phyloP scores from a whole-genome alignment of 805 yeast genomes.

The Ogataea naganishii region DNA sequence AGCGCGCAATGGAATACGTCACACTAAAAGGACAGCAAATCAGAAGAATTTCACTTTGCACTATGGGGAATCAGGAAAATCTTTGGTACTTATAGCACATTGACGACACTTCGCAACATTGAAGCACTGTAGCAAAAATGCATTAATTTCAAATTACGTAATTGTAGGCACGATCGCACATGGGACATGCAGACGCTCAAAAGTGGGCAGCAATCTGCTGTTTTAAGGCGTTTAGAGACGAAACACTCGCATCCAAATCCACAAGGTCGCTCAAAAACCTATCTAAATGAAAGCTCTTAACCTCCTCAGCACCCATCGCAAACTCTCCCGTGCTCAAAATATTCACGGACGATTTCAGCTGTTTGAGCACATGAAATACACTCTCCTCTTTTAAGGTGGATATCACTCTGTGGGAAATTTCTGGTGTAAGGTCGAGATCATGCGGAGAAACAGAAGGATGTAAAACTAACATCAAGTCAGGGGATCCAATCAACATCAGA shows the following conservation, averaged over 20 bases:
- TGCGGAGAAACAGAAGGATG: slow-evolving; percentile 16
- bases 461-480: slow-evolving; percentile 17
- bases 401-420: slow-evolving; percentile 26
- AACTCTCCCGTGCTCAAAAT: slow-evolving; percentile 15
- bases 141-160: background rate
- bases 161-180: background rate
- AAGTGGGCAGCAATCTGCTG: too few species aligned
- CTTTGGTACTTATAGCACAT: too few species aligned
- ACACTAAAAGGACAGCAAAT: too few species aligned
- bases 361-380: slow-evolving; percentile 47
- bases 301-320: slow-evolving; percentile 3
- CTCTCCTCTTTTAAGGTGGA: slow-evolving; percentile 40
- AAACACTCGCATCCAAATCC: slow-evolving; percentile 11
- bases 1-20: too few species aligned
- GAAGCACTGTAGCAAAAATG: too few species aligned
- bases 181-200: too few species aligned
- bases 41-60: too few species aligned
- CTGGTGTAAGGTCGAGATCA: slow-evolving; percentile 13
- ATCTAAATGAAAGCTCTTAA: slow-evolving; percentile 17
- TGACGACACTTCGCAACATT: too few species aligned
- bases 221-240: too few species aligned
- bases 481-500: slow-evolving; percentile 10
- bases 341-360: slow-evolving; percentile 24
- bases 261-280: slow-evolving; percentile 15
- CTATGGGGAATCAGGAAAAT: too few species aligned